Evolutionary conservation across 129 eudicot genomes (phyloP).

Genomic region (Flaveria trinervia): DNA sequence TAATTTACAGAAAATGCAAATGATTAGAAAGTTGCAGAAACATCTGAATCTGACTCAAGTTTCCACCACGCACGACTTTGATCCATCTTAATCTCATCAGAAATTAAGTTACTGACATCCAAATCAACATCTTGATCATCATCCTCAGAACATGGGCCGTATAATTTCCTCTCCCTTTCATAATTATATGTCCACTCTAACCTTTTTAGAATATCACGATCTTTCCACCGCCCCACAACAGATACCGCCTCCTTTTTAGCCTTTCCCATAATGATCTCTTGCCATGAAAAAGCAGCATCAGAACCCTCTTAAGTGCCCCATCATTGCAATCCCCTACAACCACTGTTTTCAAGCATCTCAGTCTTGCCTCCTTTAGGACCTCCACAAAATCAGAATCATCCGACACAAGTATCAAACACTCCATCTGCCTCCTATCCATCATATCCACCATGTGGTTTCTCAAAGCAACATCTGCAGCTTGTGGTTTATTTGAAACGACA

Average conservation of each 20-base stretch:
- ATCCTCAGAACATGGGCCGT: slow-evolving; percentile 31
- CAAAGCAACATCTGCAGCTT: slow-evolving; percentile 63
- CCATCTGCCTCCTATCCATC: slow-evolving; percentile 60
- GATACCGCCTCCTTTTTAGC: slow-evolving; percentile 65
- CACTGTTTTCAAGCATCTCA: slow-evolving; percentile 80
- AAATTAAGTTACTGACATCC: slow-evolving; percentile 29
- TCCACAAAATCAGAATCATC: slow-evolving; percentile 77
- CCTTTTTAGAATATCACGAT: slow-evolving; percentile 57
- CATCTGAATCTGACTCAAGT: slow-evolving; percentile 45
- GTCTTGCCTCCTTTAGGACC: slow-evolving; percentile 67
- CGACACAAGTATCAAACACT: slow-evolving; percentile 75
- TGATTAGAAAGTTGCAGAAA: slow-evolving; percentile 17
- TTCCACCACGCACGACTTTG: slow-evolving; percentile 61
- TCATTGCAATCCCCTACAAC: slow-evolving; percentile 71
- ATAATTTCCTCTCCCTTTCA: slow-evolving; percentile 39
- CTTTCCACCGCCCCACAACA: slow-evolving; percentile 78
- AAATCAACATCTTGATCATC: slow-evolving; percentile 19
- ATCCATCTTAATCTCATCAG: slow-evolving; percentile 38
- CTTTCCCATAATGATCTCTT: slow-evolving; percentile 76
- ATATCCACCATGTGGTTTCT: slow-evolving; percentile 66
- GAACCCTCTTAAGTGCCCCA: slow-evolving; percentile 69
- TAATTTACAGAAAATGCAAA: not conserved
- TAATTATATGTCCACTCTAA: slow-evolving; percentile 81
- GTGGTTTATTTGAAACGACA: slow-evolving; percentile 66
- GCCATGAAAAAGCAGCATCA: slow-evolving; percentile 80